Conservation (phyloP, 2,329 filamentous ascomycete species). For the Colletotrichum musicola region DNA sequence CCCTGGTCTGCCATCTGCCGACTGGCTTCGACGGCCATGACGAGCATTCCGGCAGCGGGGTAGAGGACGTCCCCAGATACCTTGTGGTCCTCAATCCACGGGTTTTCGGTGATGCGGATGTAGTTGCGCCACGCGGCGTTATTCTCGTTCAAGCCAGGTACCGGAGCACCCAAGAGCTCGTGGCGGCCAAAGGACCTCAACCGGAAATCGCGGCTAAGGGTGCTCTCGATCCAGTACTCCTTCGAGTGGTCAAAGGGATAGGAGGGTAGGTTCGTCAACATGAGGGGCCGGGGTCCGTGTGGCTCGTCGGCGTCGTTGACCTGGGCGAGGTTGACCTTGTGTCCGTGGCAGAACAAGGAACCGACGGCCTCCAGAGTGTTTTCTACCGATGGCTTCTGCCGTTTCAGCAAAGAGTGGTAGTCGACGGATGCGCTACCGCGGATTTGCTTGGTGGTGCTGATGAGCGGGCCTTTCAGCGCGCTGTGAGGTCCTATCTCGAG, state of each 20-base stretch:
- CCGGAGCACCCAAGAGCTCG: conserved; percentile 39
- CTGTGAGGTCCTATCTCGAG: conserved; percentile 64
- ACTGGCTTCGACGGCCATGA: conserved; percentile 45
- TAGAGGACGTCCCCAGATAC: conserved; percentile 58
- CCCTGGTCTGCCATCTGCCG: conserved; percentile 31
- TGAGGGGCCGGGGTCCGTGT: conserved; percentile 24
- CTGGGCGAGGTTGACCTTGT: conserved; percentile 17
- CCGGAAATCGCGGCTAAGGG: conserved; percentile 28
- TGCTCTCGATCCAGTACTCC: conserved; percentile 43
- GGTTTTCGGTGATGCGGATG: conserved; percentile 48
- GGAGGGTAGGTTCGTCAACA: conserved; percentile 40
- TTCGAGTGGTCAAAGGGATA: conserved; percentile 44
- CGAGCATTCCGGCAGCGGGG: conserved; percentile 51
- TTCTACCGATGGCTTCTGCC: conserved; percentile 17
- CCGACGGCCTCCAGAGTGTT: conserved; percentile 18
- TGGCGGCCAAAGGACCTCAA: conserved; percentile 20
- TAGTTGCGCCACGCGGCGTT: conserved; percentile 38
- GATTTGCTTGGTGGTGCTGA: conserved; percentile 25
- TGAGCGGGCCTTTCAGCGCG: conserved; percentile 62
- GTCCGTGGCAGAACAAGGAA: conserved; percentile 30
- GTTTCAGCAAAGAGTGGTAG: conserved; percentile 26
- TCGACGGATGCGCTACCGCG: conserved; percentile 5
- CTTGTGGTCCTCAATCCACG: conserved; percentile 63
- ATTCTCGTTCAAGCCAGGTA: conserved; percentile 32
- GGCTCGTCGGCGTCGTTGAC: conserved; percentile 37